phyloP scores from a whole-genome alignment of 371 early-diverging fungal genomes.

The Nematocida ironsii region DNA sequence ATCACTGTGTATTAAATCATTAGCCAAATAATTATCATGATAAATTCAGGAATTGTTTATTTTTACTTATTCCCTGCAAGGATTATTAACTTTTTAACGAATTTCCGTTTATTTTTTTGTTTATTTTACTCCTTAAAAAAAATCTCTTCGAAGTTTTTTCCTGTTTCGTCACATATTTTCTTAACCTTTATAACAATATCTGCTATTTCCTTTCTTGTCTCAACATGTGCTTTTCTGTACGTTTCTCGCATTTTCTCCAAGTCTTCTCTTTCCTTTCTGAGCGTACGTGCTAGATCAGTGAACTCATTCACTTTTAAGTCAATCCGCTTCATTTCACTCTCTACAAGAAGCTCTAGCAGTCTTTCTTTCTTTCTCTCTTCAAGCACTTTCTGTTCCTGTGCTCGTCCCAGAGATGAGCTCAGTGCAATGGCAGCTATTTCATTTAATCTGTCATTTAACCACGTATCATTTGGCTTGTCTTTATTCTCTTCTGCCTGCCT shows the following conservation, averaged over 20 bases:
- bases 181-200: constrained; percentile 51
- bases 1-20: too few species aligned
- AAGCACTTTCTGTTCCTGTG: constrained; percentile 58
- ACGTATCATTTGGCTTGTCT: constrained; percentile 70
- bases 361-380: constrained; percentile 66
- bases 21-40: too few species aligned
- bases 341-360: constrained; percentile 60
- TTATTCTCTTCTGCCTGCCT: constrained; percentile 30
- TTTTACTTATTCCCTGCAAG: too few species aligned
- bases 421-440: constrained; percentile 70
- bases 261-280: constrained; percentile 64
- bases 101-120: background rate
- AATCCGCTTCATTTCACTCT: constrained; percentile 64
- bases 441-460: constrained; percentile 42
- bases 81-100: too few species aligned
- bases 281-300: constrained; percentile 52
- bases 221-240: constrained; percentile 57
- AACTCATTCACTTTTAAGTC: constrained; percentile 62
- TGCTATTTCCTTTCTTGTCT: constrained; percentile 50
- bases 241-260: constrained; percentile 58
- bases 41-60: too few species aligned
- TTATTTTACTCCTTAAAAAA: constrained; percentile 46
- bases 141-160: constrained; percentile 50
- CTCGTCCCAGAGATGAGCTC: constrained; percentile 72
- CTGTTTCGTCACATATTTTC: constrained; percentile 53